Conservation (phyloP, 345 rosid species). For the Eutrema heterophyllum region DNA sequence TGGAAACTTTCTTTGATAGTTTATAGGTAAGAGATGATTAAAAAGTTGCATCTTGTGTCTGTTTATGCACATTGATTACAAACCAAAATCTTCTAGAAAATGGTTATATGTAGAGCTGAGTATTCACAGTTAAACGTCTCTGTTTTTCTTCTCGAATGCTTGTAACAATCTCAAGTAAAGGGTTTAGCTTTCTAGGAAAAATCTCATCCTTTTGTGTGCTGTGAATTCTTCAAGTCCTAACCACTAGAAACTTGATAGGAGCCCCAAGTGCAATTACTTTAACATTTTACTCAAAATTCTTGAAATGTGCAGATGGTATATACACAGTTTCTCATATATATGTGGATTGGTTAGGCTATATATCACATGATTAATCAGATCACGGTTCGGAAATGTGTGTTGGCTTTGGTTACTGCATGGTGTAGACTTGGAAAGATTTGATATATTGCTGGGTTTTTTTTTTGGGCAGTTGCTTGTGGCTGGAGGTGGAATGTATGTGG, state of each 20-base stretch:
- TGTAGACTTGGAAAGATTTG: background rate
- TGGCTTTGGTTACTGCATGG: background rate
- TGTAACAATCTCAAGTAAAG: background rate
- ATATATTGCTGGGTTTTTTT: background rate
- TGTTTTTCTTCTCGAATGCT: background rate
- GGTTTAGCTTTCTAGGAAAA: background rate
- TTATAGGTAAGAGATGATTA: background rate
- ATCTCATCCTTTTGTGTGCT: background rate
- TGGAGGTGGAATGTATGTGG: constrained; percentile 97
- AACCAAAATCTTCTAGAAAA: background rate
- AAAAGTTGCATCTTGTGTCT: background rate
- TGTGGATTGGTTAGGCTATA: background rate
- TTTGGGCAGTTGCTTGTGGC: constrained; percentile 77
- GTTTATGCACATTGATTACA: background rate
- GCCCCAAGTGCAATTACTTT: background rate
- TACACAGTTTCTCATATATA: background rate
- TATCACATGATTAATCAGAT: background rate
- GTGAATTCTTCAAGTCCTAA: background rate
- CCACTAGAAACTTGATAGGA: background rate
- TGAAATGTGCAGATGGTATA: background rate
- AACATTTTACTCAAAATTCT: background rate
- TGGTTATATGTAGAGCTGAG: background rate
- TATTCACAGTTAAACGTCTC: background rate
- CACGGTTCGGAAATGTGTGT: background rate
- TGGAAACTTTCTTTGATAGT: background rate